Conservation (phyloP, 306 rosid species). For the Canavalia gladiata region DNA sequence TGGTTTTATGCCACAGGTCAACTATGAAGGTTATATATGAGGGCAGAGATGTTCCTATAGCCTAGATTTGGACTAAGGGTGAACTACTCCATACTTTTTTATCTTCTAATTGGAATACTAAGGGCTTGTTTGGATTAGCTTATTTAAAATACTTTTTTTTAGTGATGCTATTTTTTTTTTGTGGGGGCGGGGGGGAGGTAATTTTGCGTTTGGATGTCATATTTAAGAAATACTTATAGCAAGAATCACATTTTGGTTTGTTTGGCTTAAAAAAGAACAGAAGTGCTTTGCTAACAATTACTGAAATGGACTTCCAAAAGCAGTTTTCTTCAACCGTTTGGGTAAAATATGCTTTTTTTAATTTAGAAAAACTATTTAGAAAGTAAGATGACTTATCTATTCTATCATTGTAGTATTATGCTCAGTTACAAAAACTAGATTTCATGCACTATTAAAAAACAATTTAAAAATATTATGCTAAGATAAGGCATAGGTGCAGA, state of each 20-base stretch:
- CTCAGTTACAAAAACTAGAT: no score
- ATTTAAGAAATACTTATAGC: not conserved
- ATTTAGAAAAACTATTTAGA: no score
- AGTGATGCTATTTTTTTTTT: not conserved
- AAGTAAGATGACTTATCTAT: no score
- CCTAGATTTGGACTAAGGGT: not conserved
- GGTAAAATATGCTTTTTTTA: not conserved
- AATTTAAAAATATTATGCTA: no score
- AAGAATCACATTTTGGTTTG: not conserved
- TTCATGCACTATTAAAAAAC: no score
- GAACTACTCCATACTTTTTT: not conserved
- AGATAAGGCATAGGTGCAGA: no score
- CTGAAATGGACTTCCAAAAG: not conserved
- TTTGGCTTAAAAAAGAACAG: not conserved
- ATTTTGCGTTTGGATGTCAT: not conserved
- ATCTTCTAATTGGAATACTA: not conserved
- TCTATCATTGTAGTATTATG: no score
- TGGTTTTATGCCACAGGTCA: slow-evolving; percentile 4
- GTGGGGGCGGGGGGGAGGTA: not conserved
- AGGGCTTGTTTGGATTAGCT: not conserved
- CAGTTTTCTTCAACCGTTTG: not conserved
- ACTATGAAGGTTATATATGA: not conserved
- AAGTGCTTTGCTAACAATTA: not conserved
- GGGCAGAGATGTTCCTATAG: not conserved
- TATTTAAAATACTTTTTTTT: not conserved